Conservation (phyloP, 768 basidiomycete genomes). For the Mrakia frigida region DNA sequence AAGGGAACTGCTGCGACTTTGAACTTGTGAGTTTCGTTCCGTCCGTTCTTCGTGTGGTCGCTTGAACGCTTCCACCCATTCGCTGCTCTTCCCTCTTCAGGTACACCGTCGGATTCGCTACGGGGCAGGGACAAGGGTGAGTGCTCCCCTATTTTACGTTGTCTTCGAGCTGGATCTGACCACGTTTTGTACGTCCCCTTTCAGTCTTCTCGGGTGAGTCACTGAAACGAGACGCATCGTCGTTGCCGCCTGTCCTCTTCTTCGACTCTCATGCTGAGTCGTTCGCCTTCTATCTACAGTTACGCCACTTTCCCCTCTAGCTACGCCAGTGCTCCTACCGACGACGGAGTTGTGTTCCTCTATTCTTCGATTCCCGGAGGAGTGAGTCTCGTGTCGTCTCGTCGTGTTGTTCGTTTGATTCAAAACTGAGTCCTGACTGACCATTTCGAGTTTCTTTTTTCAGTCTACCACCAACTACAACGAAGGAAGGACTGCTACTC, state of each 20-base stretch:
- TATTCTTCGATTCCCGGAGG: neutral
- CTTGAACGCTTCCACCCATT: neutral
- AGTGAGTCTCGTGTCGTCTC: neutral
- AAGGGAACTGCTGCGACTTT: neutral
- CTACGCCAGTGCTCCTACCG: neutral
- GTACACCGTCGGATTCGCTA: neutral
- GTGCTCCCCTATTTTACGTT: neutral
- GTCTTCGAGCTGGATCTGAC: neutral
- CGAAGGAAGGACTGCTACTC: neutral
- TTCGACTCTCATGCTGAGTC: neutral
- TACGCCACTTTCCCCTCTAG: neutral
- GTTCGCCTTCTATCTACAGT: neutral
- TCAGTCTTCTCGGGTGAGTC: neutral
- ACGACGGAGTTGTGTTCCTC: neutral
- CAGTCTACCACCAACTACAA: neutral
- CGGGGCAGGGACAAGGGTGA: neutral
- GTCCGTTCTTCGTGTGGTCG: too few relatives aligned
- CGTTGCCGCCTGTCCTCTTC: too few relatives aligned
- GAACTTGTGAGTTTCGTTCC: neutral
- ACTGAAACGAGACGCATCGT: neutral
- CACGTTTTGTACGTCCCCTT: neutral
- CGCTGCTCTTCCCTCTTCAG: neutral
- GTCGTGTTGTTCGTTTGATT: neutral
- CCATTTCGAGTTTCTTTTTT: neutral
- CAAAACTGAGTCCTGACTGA: neutral